Base-by-base conservation (phyloP, 257 asterid species). In the Buddleja alternifolia region DNA sequence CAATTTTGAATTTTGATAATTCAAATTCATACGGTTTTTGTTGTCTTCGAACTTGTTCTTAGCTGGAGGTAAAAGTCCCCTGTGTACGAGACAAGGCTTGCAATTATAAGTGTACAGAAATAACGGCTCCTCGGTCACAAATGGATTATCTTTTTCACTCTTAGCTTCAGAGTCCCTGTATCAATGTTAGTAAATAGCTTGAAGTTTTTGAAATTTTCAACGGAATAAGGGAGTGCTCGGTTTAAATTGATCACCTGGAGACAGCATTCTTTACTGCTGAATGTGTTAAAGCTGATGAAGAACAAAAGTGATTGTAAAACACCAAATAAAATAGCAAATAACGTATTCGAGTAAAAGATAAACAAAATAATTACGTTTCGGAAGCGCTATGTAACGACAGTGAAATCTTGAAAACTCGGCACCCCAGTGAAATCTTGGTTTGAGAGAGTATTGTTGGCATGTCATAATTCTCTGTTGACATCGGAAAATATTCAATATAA, bases 71-170 rank as follows among this genome's bases (percentile, higher is more conserved):
- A 76, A 41, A 53, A 23, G 48, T 67, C 69, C 69, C 16, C 53
- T 59, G 70, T 70, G 7, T 10, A 66, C 37, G 15, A 73, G 63
- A 75, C 47, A 55, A 40, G 80, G 65, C 67, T 75, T 75, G 40
- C 21, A 15, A 50, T 69, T 73, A 68, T 42, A 58, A 23, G 81
- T 77, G 71, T 71, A 79, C 50, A 77, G 24, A 68, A 79, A 76
- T 54, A 79, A 73, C 15, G 85, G 85, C 67, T 79, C 84, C 37
- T 77, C 80, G 8, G 72, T 61, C 51, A 74, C 78, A 45, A 77
- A 65, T n/a, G 62, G 62, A 20, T 25, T 36, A 4, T 23, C 67
- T 21, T 53, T 53, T 10, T 53, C 10, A 20, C 39, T 11, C 67
- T 71, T 74, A 6, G 17, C 42, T 25, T 63, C 61, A 65, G 25